These are phyloP conservation scores for Pseudogymnoascus sp. DNA, from an alignment of 2,329 filamentous ascomycete species.

Conservation along the genomic window DNA sequence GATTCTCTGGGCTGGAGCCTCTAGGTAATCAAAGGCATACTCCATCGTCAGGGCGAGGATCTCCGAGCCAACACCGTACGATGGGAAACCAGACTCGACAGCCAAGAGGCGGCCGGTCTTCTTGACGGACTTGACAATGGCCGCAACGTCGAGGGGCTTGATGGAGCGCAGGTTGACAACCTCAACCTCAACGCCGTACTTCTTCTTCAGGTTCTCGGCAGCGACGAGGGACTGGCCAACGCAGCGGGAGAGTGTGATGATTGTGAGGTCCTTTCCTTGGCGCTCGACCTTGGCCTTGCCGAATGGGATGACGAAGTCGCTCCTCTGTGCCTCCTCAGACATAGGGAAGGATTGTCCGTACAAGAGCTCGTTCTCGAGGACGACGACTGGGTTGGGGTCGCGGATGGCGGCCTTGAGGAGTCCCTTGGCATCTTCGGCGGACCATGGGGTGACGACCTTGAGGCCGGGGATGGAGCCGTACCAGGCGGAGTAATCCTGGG, in stretches of 20 bases:
- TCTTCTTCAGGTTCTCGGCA: conserved; percentile 86
- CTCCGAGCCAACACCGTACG: conserved; percentile 86
- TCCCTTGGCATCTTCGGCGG: conserved; percentile 95
- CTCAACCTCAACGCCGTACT: conserved; percentile 91
- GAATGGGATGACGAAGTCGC: conserved; percentile 94
- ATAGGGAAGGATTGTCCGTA: conserved; percentile 95
- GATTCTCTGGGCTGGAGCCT: conserved; percentile 85
- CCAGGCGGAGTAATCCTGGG: conserved; percentile 97
- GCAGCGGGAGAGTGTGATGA: conserved; percentile 89
- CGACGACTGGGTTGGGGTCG: conserved; percentile 93
- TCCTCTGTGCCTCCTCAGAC: conserved; percentile 91
- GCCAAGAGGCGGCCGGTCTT: conserved; percentile 90
- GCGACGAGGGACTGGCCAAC: conserved; percentile 86
- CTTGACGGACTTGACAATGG: conserved; percentile 95
- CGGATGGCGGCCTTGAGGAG: conserved; percentile 95
- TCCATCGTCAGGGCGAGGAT: conserved; percentile 93
- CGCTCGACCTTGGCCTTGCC: conserved; percentile 99
- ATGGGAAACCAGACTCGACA: conserved; percentile 93
- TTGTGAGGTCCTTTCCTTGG: conserved; percentile 87
- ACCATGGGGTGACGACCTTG: conserved; percentile 96
- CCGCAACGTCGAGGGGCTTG: conserved; percentile 92
- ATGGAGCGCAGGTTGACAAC: conserved; percentile 97
- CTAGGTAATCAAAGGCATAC: conserved; percentile 96
- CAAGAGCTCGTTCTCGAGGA: conserved; percentile 80
- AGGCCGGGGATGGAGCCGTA: conserved; percentile 96